Conservation (phyloP, 495 filamentous ascomycete species). For the Geopyxis carbonaria region DNA sequence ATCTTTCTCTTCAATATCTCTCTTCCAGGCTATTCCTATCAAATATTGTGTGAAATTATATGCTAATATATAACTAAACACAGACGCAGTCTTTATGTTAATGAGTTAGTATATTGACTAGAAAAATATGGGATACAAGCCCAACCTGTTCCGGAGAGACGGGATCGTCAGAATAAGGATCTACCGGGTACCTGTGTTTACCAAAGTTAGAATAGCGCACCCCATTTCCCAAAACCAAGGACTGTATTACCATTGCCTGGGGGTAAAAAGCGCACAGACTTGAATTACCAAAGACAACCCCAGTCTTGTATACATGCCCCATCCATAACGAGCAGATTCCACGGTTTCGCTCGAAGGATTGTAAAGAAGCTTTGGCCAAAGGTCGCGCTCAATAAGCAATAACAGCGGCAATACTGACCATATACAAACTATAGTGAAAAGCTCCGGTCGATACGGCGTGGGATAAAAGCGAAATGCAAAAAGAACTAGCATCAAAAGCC, state of each 20-base stretch:
- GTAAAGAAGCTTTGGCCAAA: slow-evolving; percentile 21
- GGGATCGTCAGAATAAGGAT: slow-evolving; percentile 12
- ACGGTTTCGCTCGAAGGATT: slow-evolving; percentile 15
- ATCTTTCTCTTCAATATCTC: slow-evolving; percentile 18
- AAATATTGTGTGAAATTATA: slow-evolving; percentile 19
- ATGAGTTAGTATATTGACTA: slow-evolving; percentile 19
- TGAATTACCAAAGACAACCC: slow-evolving; percentile 11
- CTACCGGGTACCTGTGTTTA: slow-evolving; percentile 15
- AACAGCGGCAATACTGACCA: slow-evolving; percentile 14
- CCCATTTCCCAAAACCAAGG: no score
- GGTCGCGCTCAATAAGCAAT: slow-evolving; percentile 15
- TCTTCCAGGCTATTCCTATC: slow-evolving; percentile 11
- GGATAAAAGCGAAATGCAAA: slow-evolving; percentile 22
- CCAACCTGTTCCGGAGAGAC: slow-evolving; percentile 20
- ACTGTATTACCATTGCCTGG: slow-evolving; percentile 15
- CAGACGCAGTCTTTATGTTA: slow-evolving; percentile 11
- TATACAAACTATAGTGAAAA: slow-evolving; percentile 13
- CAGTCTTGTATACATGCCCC: slow-evolving; percentile 13
- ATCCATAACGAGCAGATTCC: slow-evolving; percentile 15
- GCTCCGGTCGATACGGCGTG: slow-evolving; percentile 15
- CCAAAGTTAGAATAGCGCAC: not conserved
- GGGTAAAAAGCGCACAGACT: slow-evolving; percentile 16
- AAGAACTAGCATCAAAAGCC: slow-evolving; percentile 11
- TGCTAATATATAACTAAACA: slow-evolving; percentile 18
- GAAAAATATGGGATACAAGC: slow-evolving; percentile 15